phyloP scores from a whole-genome alignment of 2,329 filamentous ascomycete species.

The Byssoonygena ceratinophila region DNA sequence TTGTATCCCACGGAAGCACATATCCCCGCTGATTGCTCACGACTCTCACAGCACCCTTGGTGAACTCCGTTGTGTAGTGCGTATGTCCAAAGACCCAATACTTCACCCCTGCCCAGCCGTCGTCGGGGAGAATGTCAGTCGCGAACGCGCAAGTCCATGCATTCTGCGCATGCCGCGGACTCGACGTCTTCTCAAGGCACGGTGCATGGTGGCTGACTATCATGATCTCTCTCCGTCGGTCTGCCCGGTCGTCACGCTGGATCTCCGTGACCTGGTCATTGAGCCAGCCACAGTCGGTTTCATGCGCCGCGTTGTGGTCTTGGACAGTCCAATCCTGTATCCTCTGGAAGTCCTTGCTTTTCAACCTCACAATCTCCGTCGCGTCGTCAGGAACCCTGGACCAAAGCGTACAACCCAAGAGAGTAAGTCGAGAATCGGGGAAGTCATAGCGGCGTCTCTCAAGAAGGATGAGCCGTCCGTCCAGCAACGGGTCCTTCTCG shows the following conservation, averaged over 20 bases:
- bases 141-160: conserved; percentile 43
- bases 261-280: conserved; percentile 25
- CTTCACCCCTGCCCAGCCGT: conserved; percentile 21
- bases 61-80: conserved; percentile 32
- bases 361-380: conserved; percentile 31
- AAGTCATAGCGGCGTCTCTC: conserved; percentile 14
- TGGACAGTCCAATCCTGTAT: conserved; percentile 42
- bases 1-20: conserved; percentile 9
- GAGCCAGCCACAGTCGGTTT: conserved; percentile 43
- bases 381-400: conserved; percentile 37
- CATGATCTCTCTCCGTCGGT: background rate
- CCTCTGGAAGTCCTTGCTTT: conserved; percentile 43
- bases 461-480: conserved; percentile 17
- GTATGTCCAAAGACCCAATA: conserved; percentile 36
- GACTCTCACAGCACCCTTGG: conserved; percentile 25
- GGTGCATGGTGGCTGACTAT: conserved; percentile 43
- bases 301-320: conserved; percentile 41
- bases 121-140: conserved; percentile 36
- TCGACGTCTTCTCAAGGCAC: conserved; percentile 37
- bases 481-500: conserved; percentile 16
- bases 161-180: conserved; percentile 39
- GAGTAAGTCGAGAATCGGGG: conserved; percentile 26
- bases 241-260: too few relatives aligned
- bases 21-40: conserved; percentile 36
- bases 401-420: conserved; percentile 49